Base-by-base conservation (phyloP, 1,284 basidiomycete genomes). In the Rhodotorula glutinis region DNA sequence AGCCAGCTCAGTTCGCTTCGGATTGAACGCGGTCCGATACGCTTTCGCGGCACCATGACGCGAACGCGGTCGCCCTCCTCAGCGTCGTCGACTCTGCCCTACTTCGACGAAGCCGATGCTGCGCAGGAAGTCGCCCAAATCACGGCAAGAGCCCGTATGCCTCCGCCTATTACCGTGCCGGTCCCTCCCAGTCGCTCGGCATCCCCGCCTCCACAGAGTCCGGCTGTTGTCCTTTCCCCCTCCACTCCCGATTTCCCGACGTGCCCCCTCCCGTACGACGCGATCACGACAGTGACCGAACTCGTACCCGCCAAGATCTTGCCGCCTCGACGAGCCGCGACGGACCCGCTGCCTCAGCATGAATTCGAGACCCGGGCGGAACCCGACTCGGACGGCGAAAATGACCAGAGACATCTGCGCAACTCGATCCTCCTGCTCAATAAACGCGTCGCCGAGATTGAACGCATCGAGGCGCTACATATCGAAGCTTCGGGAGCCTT, bases 401-500 rank as follows among this genome's bases (percentile, higher is more conserved):
- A 21, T 13, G 38, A 40, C 41, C 49, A n/a, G 38, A 27, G 21
- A 23, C 25, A 43, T 46, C 30, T 70, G 46, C 38, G 64, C 10
- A 44, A 66, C 38, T 64, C 62, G 47, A 60, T 70, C 41, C 40
- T 58, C 2, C 47, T 67, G 25, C 65, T 70, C 43, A 63, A 70
- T 53, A 27, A 53, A 51, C n/a, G 54, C 13, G 38, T 70, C 14
- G 69, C 69, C 3, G 65, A 63, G 33, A 58, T 70, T 3, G 54
- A 67, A 53, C 51, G 40, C 21, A 55, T 67, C 16, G 69, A 51
- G n/a, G 53, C 16, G 19, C n/a, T 29, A 11, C 49, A 51, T 27
- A n/a, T 51, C 49, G 49, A 51, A n/a, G 49, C 49, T 23, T 51
- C 49, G 25, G 49, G 49, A 7, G 49, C 49, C 4, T 51, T 27